phyloP scores from a whole-genome alignment of 1,284 basidiomycete genomes.

The Cutaneotrichosporon mucoides region DNA sequence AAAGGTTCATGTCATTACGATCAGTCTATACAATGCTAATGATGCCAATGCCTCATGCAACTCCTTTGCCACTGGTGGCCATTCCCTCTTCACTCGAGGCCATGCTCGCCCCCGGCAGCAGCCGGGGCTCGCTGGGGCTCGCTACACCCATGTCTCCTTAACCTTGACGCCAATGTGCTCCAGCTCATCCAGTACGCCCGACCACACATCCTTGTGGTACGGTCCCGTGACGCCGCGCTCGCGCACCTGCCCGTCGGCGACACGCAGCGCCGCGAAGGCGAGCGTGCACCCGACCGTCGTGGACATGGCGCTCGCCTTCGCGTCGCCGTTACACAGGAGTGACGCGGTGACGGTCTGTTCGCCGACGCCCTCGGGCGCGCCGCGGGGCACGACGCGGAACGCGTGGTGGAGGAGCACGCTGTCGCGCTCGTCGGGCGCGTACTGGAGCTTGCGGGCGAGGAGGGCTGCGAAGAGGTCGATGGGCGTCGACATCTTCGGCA shows the following conservation, averaged over 20 bases:
- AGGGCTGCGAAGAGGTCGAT: constrained; percentile 75
- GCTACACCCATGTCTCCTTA: constrained; percentile 54
- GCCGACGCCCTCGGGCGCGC: constrained; percentile 14
- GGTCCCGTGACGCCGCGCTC: constrained; percentile 67
- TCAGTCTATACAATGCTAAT: too few species aligned
- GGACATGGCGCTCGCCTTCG: constrained; percentile 74
- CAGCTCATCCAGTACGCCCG: constrained; percentile 60
- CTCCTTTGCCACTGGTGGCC: too few species aligned
- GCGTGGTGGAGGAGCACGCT: constrained; percentile 85
- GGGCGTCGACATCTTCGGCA: constrained; percentile 52
- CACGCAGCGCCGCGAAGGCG: constrained; percentile 67
- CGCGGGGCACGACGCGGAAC: constrained; percentile 50
- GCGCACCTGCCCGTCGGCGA: constrained; percentile 64
- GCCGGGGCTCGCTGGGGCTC: not conserved
- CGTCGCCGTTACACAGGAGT: constrained; percentile 67
- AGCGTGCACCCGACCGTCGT: constrained; percentile 81
- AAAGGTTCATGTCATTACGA: too few species aligned
- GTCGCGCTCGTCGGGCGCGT: constrained; percentile 70
- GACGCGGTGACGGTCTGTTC: constrained; percentile 69
- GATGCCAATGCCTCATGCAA: too few species aligned
- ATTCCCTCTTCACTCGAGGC: too few species aligned
- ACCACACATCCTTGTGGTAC: constrained; percentile 59
- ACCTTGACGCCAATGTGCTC: constrained; percentile 63
- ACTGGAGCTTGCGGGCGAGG: constrained; percentile 70
- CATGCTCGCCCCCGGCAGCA: too few species aligned